Base-by-base conservation (phyloP, 495 filamentous ascomycete genomes). In the Aspergillus egyptiacus region DNA sequence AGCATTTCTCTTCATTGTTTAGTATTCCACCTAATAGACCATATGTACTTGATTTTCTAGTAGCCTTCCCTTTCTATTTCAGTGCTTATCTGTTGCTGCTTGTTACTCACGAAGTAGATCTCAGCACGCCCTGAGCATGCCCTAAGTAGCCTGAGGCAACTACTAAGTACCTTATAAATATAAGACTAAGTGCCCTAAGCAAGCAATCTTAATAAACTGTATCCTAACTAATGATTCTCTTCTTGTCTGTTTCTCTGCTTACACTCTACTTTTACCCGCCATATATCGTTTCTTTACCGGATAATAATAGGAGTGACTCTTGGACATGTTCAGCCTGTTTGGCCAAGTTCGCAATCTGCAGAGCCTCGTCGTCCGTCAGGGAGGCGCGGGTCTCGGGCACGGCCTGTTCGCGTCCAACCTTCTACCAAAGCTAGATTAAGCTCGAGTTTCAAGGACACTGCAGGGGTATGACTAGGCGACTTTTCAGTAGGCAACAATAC, bases 21-120 rank as follows among this genome's bases (percentile, higher is more conserved):
- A n/a, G n/a, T n/a, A n/a, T n/a, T n/a, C n/a, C n/a, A n/a, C n/a
- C n/a, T n/a, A n/a, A n/a, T n/a, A n/a, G n/a, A n/a, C n/a, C n/a
- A n/a, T 43, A 43, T 31, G 40, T 43, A 32, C 40, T 43, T 43
- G 40, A 43, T 43, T 43, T 43, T 43, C 40, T 43, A 43, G 6
- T 43, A 27, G 40, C 25, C 25, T 43, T 41, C 23, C 38, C 9
- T 41, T 41, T 41, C 38, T 23, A 23, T 60, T 63, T 60, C 58
- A 63, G 60, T 63, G 60, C 60, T 63, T 57, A 60, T 51, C 57
- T 55, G 51, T 62, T 38, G 56, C 59, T 45, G 57, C 60, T 59
- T 56, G 59, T 63, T 57, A 54, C 56, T 60, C 54, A 56, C 51
- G 51, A 53, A 62, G 57, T 59, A 63, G 46, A 59, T 34, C 52